phyloP scores from a whole-genome alignment of 768 basidiomycete genomes.

The Grammothele lineata region DNA sequence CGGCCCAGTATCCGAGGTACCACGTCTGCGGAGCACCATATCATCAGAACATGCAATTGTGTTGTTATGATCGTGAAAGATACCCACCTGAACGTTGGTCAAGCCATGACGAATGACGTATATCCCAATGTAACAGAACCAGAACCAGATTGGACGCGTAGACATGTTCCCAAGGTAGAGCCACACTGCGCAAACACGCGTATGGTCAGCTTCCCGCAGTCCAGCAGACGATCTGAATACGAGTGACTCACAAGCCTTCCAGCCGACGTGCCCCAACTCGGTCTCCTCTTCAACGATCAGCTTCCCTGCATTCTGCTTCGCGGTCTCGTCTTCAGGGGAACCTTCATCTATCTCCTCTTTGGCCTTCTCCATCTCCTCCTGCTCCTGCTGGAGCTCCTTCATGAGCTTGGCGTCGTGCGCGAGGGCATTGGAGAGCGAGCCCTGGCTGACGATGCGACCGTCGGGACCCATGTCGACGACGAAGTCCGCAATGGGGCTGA shows the following conservation, averaged over 20 bases:
- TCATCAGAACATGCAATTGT: background rate
- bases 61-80: too few relatives aligned
- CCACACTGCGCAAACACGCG: background rate
- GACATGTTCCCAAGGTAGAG: background rate
- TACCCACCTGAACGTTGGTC: background rate
- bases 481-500: slow-evolving; percentile 48
- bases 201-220: background rate
- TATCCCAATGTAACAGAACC: background rate
- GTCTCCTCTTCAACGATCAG: background rate
- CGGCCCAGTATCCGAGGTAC: slow-evolving; percentile 43
- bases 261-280: background rate
- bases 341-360: slow-evolving; percentile 21
- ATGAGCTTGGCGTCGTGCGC: slow-evolving; percentile 33
- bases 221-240: background rate
- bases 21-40: slow-evolving; percentile 21
- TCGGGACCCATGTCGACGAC: slow-evolving; percentile 52
- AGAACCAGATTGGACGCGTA: background rate
- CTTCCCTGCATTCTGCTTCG: slow-evolving; percentile 26
- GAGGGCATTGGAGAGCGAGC: slow-evolving; percentile 44
- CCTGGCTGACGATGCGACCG: slow-evolving; percentile 47
- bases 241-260: background rate
- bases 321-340: background rate
- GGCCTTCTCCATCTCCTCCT: slow-evolving; percentile 20
- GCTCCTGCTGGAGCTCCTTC: slow-evolving; percentile 18
- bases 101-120: background rate